A percentile compares a stretch with the other conserved stretches of the same genome.
These are phyloP conservation scores for Psidium guajava DNA, from an alignment of 345 rosid species.

Conservation along the genomic window DNA sequence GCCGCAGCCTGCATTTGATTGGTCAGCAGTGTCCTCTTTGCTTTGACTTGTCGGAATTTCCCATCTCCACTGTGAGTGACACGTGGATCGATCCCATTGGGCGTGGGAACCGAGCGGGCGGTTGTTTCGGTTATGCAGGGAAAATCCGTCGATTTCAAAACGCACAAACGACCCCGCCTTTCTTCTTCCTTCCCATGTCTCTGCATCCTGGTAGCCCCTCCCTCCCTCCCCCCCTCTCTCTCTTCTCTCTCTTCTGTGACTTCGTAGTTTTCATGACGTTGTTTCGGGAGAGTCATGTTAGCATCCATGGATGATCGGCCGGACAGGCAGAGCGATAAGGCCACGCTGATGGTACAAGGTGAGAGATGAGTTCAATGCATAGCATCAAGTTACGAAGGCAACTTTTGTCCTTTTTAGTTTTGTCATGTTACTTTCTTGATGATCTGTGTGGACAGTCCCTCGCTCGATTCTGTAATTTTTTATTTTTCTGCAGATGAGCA, in stretches of 20 bases:
- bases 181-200: neutral
- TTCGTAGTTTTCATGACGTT: neutral
- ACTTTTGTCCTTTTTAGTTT: neutral
- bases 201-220: neutral
- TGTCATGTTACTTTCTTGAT: neutral
- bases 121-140: constrained; percentile 5
- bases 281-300: neutral
- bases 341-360: constrained; percentile 8
- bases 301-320: neutral
- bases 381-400: neutral
- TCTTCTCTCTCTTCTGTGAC: neutral
- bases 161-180: neutral
- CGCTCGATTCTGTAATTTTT: neutral
- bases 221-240: neutral
- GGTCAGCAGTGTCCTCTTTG: neutral
- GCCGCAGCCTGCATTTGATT: neutral
- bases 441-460: neutral
- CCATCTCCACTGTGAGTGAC: neutral
- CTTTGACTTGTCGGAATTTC: neutral
- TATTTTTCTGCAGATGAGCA: neutral
- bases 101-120: neutral
- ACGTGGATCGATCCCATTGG: neutral
- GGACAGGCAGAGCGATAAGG: neutral
- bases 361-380: neutral
- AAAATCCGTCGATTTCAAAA: neutral